Base-by-base conservation (phyloP, 768 basidiomycete species). In the Naganishia randhawae region DNA sequence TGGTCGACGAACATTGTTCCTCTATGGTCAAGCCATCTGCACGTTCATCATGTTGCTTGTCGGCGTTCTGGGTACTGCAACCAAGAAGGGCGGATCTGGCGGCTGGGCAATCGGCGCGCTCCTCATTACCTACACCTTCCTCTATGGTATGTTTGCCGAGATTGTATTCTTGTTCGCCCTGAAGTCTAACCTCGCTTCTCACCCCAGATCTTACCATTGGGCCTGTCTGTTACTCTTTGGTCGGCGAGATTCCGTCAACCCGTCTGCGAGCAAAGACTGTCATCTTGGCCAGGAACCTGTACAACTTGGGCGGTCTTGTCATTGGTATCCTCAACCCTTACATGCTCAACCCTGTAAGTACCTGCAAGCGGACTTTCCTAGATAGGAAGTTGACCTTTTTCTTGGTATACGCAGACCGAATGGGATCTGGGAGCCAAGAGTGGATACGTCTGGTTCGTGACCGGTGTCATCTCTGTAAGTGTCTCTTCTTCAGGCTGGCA, bases 201-300 rank as follows among this genome's bases (percentile, higher is more conserved):
- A 4, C 17, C 31, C 16, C 22, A 55, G 72, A 75, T 63, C 57
- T 69, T 35, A 72, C 75, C 41, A 67, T 78, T 50, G 75, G 74
- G 19, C 77, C 75, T 31, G 32, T 75, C 14, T 69, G 70, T 13
- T 77, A 75, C 71, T 69, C 54, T 51, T 71, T 78, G 45, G 65
- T 75, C 29, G 70, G 71, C 39, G 77, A 76, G 64, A 71, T 72
- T 6, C 68, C 71, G 5, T 73, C 74, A 0, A 75, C 75, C 17
- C 71, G 75, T 54, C 65, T 76, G 11, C 66, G 75, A 41, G 70
- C 74, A 66, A 78, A 78, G 72, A 76, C 77, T 22, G 71, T 76
- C 68, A 73, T 62, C 41, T 69, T 78, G 27, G 69, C 73, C 3
- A 69, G 74, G 50, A 69, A 65, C 17, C 27, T 64, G 22, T 75